Percentiles rank a stretch among this genome's conserved stretches.
Conservation (phyloP, 164 flowering plant species). For the Pachysandra terminalis region DNA sequence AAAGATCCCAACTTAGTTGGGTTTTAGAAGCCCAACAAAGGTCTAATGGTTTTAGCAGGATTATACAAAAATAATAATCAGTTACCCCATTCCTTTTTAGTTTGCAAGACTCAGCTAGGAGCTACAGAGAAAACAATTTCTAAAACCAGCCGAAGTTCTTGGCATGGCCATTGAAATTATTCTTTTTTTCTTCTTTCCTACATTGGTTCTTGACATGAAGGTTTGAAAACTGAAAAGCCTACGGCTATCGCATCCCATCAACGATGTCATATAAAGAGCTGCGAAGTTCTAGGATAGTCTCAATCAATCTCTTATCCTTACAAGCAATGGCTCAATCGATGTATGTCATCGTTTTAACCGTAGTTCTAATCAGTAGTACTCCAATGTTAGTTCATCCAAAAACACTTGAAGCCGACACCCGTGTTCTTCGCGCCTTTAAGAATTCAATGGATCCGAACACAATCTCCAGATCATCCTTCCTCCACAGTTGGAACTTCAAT, state of each 20-base stretch:
- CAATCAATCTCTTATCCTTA: too few relatives aligned
- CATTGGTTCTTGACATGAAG: neutral
- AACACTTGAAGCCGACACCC: constrained; percentile 27
- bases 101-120: neutral
- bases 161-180: neutral
- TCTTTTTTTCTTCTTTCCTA: neutral
- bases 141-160: neutral
- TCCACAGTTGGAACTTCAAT: constrained; percentile 35
- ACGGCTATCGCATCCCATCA: neutral
- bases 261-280: neutral
- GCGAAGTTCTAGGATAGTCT: too few relatives aligned
- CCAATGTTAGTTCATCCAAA: constrained; percentile 4
- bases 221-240: neutral
- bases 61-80: too few relatives aligned
- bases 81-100: neutral
- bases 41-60: too few relatives aligned
- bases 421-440: constrained; percentile 23
- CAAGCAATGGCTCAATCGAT: too few relatives aligned
- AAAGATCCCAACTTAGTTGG: too few relatives aligned
- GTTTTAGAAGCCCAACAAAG: too few relatives aligned
- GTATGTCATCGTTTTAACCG: neutral
- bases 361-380: neutral
- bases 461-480: constrained; percentile 26
- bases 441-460: constrained; percentile 33
- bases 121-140: neutral